phyloP scores from a whole-genome alignment of 2,329 filamentous ascomycete genomes.

The Thielaviopsis musarum region DNA sequence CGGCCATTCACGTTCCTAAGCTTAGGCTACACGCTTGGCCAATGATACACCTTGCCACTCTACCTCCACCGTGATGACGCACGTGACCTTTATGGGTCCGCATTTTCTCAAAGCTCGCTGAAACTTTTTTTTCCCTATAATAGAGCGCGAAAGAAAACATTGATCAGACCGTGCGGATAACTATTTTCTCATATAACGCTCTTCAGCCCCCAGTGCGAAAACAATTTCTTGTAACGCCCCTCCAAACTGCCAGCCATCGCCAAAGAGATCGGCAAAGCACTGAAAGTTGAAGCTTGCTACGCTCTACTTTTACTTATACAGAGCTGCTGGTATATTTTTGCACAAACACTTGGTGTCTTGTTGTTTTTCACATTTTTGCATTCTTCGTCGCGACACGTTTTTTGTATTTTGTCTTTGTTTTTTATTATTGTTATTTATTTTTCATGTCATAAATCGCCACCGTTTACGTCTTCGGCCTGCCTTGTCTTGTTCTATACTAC shows the following conservation, averaged over 20 bases:
- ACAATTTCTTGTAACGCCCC: slow-evolving; percentile 1
- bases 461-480: not conserved
- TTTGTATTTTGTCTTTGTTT: not conserved
- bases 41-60: too few species aligned
- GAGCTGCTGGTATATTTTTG: not conserved
- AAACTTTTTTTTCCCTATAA: too few species aligned
- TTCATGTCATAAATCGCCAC: not conserved
- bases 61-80: too few species aligned
- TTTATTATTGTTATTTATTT: not conserved
- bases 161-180: slow-evolving; percentile 3
- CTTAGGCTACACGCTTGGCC: too few species aligned
- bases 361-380: too few species aligned
- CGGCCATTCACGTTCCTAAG: too few species aligned
- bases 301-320: not conserved
- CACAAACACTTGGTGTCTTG: too few species aligned
- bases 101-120: too few species aligned
- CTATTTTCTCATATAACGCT: slow-evolving; percentile 3
- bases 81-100: too few species aligned
- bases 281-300: slow-evolving; percentile 1
- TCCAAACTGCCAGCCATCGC: slow-evolving; percentile 4
- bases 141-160: too few species aligned
- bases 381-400: too few species aligned
- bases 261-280: slow-evolving; percentile 8
- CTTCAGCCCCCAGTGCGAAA: slow-evolving; percentile 10
- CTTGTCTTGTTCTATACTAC: not conserved